Conservation (phyloP, 1,284 basidiomycete species). For the Ustilago tritici region DNA sequence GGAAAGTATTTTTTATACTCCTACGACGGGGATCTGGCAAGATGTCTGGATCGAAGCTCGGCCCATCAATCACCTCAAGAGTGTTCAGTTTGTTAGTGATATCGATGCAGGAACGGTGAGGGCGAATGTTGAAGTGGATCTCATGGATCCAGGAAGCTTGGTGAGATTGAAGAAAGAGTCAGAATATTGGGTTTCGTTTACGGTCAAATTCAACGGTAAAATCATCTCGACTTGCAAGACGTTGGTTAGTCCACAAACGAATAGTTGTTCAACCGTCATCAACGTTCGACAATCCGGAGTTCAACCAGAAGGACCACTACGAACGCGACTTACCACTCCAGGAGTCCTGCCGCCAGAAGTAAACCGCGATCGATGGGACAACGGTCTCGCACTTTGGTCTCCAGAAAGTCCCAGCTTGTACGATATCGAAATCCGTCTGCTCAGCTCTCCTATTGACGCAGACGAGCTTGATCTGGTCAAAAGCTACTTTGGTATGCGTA, state of each 20-base stretch:
- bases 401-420: conserved; percentile 53
- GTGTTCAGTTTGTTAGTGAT: conserved; percentile 28
- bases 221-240: conserved; percentile 8
- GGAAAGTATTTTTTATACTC: conserved; percentile 56
- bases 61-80: conserved; percentile 22
- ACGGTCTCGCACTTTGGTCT: conserved; percentile 51
- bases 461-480: conserved; percentile 19
- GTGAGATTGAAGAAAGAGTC: not conserved
- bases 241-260: conserved; percentile 21
- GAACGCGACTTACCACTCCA: conserved; percentile 15
- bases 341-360: conserved; percentile 34
- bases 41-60: conserved; percentile 44
- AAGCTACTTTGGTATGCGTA: conserved; percentile 59
- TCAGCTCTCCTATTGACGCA: not conserved
- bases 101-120: conserved; percentile 50
- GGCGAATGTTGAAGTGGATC: conserved; percentile 33
- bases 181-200: conserved; percentile 10
- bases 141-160: not conserved
- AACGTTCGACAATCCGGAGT: conserved; percentile 26
- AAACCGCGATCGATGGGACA: conserved; percentile 47
- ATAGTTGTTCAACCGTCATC: conserved; percentile 22
- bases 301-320: conserved; percentile 22
- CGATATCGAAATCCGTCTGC: conserved; percentile 28
- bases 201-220: conserved; percentile 12
- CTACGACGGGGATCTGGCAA: conserved; percentile 57